Percentiles rank a stretch among this genome's conserved stretches.
Conservation (phyloP, 768 basidiomycete species). For the Tulasnella sp. region DNA sequence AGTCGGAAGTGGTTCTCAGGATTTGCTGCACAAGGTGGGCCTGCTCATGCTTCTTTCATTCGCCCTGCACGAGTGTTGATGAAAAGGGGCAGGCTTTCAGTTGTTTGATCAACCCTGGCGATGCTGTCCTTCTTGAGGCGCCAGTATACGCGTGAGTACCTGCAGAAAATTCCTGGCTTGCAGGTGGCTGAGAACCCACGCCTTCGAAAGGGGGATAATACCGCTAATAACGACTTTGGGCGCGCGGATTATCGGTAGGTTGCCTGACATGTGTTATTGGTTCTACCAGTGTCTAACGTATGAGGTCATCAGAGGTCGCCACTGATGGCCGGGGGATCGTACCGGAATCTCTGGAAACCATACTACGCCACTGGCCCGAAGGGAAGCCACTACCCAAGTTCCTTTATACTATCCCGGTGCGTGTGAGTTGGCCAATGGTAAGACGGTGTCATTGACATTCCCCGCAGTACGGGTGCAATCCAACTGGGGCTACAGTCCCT, state of each 20-base stretch:
- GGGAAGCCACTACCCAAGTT: constrained; percentile 60
- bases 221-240: no score
- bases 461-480: constrained; percentile 16
- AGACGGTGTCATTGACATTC: not conserved
- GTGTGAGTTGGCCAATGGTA: not conserved
- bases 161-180: constrained; percentile 28
- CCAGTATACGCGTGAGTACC: constrained; percentile 44
- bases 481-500: constrained; percentile 43
- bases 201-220: no score
- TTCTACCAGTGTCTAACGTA: constrained; percentile 3
- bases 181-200: not conserved
- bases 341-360: constrained; percentile 43
- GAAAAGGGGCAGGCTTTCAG: constrained; percentile 42
- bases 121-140: constrained; percentile 68
- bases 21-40: constrained; percentile 70
- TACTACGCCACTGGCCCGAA: constrained; percentile 62
- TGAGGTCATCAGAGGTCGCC: constrained; percentile 48
- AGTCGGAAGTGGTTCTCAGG: constrained; percentile 77
- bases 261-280: no score
- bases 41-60: not conserved
- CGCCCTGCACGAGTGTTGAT: not conserved
- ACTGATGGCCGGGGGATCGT: constrained; percentile 64
- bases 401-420: constrained; percentile 59
- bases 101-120: constrained; percentile 63
- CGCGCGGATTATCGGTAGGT: no score